A percentile compares a stretch with the other conserved stretches of the same genome.
phyloP scores from a whole-genome alignment of 140 eudicot species.

The Anethum foeniculum region DNA sequence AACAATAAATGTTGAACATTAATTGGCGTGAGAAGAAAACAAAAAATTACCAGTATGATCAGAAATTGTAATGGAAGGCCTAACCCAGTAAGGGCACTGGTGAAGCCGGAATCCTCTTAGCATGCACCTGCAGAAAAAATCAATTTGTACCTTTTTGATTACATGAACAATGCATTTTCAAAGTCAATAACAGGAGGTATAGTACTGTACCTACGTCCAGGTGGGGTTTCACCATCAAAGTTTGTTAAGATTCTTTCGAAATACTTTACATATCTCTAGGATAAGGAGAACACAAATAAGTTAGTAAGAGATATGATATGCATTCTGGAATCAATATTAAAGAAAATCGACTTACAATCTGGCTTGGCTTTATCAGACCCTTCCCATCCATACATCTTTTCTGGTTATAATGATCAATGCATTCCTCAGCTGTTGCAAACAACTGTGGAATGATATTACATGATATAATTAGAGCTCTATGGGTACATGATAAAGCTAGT shows the following conservation, averaged over 20 bases:
- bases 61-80: conserved; percentile 87
- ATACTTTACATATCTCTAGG: conserved; percentile 89
- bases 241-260: conserved; percentile 57
- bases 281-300: conserved; percentile 9
- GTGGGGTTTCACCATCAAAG: conserved; percentile 69
- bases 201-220: conserved; percentile 69
- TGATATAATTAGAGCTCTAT: neutral
- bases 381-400: conserved; percentile 87
- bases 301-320: conserved; percentile 10
- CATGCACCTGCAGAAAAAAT: conserved; percentile 75
- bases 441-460: conserved; percentile 38
- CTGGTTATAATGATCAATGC: conserved; percentile 83
- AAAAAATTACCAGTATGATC: conserved; percentile 64
- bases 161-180: conserved; percentile 3
- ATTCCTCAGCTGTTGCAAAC: conserved; percentile 78
- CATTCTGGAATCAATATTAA: conserved; percentile 9
- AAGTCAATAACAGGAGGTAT: conserved; percentile 8
- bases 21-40: neutral
- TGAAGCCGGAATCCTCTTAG: conserved; percentile 90
- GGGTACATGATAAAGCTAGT: conserved; percentile 4
- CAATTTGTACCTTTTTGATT: conserved; percentile 3
- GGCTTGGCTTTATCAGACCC: conserved; percentile 93
- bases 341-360: conserved; percentile 60
- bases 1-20: neutral
- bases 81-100: conserved; percentile 89